Evolutionary conservation across 495 filamentous ascomycete species (phyloP), one percentile per base, ranked within the genome.

Genomic region (Evansstolkia leycettana): DNA sequence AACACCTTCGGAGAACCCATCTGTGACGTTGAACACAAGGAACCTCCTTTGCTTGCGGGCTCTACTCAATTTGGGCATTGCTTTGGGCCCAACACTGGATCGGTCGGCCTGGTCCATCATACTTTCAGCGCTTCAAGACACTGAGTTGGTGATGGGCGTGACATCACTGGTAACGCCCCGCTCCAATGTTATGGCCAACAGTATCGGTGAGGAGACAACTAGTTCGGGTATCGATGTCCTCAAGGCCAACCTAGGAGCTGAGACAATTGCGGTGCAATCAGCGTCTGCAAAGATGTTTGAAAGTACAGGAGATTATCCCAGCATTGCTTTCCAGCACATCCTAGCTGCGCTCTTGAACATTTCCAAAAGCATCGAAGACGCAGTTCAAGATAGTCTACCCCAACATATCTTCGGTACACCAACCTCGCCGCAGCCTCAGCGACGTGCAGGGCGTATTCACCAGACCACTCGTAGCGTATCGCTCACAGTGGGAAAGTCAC

Each of bases 41-140:
- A 95, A 98, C 50, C 65, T 98, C 1, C 60, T 95, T 7, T 95
- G 89, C 46, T 62, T 98, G 17, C 68, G 90, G 46, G 90, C 90
- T 33, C 67, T 96, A 10, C 65, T 98, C 2, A 95, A 98, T 44
- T 61, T 98, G 9, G 90, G 92, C 2, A 98, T 96, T 50, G 92
- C 90, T 26, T 62, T 98, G 5, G 90, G 90, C 0, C 85, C 90
- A 5, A 89, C 84, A 3, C 63, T 98, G 12, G 80, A 80, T 19
- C 55, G 62, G 43, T 66, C 68, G 12, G 82, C 88, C 16, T 96
- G 89, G 85, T 75, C 75, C 1, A 95, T 98, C 36, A 61, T 96
- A 13, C 64, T 96, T 2, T 88, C 94, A 42, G 92, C 86, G 0
- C 64, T 96, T 4, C 83, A 93, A 45, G 82, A 94, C 52, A 88